phyloP scores from a whole-genome alignment of 345 rosid species.

The Garcia nutans region DNA sequence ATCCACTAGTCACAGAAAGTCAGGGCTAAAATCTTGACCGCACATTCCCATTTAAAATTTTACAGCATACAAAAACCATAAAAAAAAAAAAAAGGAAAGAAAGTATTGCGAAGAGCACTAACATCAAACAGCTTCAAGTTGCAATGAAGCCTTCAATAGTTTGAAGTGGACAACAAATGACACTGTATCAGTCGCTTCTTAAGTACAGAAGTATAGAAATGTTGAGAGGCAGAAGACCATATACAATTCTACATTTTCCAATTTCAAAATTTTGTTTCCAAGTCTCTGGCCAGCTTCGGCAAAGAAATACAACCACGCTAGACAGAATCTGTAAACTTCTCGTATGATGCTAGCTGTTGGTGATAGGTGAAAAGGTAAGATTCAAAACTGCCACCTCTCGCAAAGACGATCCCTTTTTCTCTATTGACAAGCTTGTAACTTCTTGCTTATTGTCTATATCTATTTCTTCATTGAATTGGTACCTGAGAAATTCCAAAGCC shows the following conservation, averaged over 20 bases:
- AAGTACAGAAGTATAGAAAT: neutral
- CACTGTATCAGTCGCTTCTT: neutral
- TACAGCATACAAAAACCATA: no score
- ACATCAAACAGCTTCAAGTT: neutral
- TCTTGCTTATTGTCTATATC: constrained; percentile 28
- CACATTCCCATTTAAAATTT: no score
- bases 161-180: no score
- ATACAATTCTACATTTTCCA: neutral
- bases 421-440: constrained; percentile 45
- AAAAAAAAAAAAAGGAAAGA: no score
- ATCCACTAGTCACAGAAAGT: no score
- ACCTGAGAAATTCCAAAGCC: constrained; percentile 92
- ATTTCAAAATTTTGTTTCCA: neutral
- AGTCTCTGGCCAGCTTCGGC: neutral
- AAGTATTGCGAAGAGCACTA: no score
- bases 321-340: neutral
- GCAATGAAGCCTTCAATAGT: neutral
- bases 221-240: neutral
- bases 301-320: neutral
- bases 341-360: neutral
- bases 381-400: constrained; percentile 39
- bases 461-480: constrained; percentile 52
- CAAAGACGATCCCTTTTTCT: constrained; percentile 49
- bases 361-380: neutral
- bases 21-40: no score